These are phyloP conservation scores for Penicillium sp. DNA, from an alignment of 2,329 filamentous ascomycete species.

Conservation along the genomic window DNA sequence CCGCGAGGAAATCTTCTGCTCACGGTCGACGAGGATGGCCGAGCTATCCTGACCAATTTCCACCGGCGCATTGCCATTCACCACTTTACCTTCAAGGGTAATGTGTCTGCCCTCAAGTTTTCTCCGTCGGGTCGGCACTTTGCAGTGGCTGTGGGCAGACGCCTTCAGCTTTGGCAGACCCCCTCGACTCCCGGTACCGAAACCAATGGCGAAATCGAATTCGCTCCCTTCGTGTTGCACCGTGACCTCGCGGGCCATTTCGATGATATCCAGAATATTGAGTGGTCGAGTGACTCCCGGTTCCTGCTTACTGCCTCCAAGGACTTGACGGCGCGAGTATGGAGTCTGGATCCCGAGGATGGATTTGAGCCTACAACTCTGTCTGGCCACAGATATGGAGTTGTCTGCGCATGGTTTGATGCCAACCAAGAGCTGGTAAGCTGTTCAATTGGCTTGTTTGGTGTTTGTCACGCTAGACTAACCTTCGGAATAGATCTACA, in stretches of 20 bases:
- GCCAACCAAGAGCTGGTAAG: slow-evolving; percentile 80
- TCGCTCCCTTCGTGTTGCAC: slow-evolving; percentile 91
- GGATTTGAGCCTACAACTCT: slow-evolving; percentile 89
- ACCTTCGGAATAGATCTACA: slow-evolving; percentile 70
- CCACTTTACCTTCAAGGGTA: slow-evolving; percentile 91
- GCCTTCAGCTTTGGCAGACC: slow-evolving; percentile 94
- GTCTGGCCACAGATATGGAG: slow-evolving; percentile 86
- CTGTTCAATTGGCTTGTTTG: neutral
- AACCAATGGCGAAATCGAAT: slow-evolving; percentile 82
- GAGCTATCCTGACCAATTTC: slow-evolving; percentile 91
- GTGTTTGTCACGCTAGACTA: slow-evolving; percentile 17
- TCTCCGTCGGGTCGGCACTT: slow-evolving; percentile 91
- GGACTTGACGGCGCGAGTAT: slow-evolving; percentile 91
- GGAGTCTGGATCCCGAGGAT: slow-evolving; percentile 87
- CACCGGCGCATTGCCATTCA: slow-evolving; percentile 85
- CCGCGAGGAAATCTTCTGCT: slow-evolving; percentile 91
- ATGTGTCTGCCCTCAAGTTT: slow-evolving; percentile 83
- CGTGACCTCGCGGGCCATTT: slow-evolving; percentile 87
- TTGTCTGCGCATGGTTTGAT: slow-evolving; percentile 96
- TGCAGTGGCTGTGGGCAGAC: slow-evolving; percentile 82
- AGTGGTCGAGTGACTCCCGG: slow-evolving; percentile 95
- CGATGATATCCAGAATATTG: slow-evolving; percentile 81
- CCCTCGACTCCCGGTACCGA: slow-evolving; percentile 85
- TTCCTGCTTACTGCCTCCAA: slow-evolving; percentile 94
- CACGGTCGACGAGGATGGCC: slow-evolving; percentile 91